Base-by-base conservation (phyloP, 768 basidiomycete genomes). In the Tubosaeta sp. region DNA sequence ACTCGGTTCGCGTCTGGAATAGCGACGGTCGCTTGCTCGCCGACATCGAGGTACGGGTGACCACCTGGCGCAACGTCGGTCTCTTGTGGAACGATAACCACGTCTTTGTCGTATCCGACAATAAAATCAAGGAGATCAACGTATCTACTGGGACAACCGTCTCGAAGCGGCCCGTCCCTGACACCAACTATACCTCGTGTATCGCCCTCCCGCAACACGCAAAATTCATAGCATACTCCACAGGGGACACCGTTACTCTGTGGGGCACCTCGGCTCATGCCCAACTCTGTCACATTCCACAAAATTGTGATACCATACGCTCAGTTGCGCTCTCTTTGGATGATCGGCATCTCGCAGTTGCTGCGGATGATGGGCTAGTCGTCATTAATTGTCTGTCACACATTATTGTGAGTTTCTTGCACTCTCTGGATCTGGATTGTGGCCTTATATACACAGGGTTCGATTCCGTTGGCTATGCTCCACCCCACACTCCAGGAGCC, bases 71-170 rank as follows among this genome's bases (percentile, higher is more conserved):
- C 44, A 58, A 58, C 35, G 8, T 13, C 1, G 43, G 51, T 22
- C 48, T 59, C 6, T 13, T 48, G 10, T 50, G 49, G 49, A 30
- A 8, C 14, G 18, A 50, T 11, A 27, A 44, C 4, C 27, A 50
- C 24, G n/a, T 56, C 10, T 39, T 57, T 16, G 13, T 35, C 11
- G 5, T 39, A 16, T 44, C 49, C 12, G 13, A 39, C 24, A 7
- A 8, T 4, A 36, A 14, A 24, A 21, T 56, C 2, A 38, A 29
- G 41, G 19, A 55, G 18, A 0, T 30, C 7, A 16, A 44, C 19
- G 5, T 19, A 10, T 46, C n/a, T 2, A 34, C 51, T 11, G n/a
- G 50, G 2, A 27, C 39, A 13, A 6, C 25, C 2, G 18, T 52
- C 13, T 34, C 45, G 0, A 40, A 27, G 14, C 41, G 44, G 39